These are phyloP conservation scores for Mycena crocata DNA, from an alignment of 768 basidiomycete species.

Conservation along the genomic window DNA sequence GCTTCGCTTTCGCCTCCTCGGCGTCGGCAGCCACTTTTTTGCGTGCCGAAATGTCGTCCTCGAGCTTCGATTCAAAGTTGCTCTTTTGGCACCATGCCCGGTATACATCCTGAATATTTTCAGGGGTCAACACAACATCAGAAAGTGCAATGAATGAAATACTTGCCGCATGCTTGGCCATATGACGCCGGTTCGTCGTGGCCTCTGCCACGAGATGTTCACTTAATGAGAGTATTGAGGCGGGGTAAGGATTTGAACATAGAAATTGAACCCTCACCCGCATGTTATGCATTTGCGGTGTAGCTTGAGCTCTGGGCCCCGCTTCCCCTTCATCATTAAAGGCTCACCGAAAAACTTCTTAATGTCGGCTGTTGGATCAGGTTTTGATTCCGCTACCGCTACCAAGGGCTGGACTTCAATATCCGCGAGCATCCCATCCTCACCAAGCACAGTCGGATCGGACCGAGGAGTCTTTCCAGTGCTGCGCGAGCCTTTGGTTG, in stretches of 20 bases:
- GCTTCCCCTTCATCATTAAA: too few species aligned
- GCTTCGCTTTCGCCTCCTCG: neutral
- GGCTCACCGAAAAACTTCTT: too few species aligned
- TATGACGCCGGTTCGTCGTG: neutral
- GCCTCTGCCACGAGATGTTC: neutral
- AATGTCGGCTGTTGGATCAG: too few species aligned
- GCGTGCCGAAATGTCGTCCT: neutral
- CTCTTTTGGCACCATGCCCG: neutral
- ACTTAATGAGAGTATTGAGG: neutral
- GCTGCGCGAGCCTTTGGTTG: too few species aligned
- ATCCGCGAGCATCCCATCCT: too few species aligned
- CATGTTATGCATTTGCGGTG: too few species aligned
- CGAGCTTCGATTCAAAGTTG: neutral
- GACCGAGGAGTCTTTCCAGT: too few species aligned
- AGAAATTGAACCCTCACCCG: neutral
- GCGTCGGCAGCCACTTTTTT: neutral
- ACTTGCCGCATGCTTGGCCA: neutral
- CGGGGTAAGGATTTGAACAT: neutral
- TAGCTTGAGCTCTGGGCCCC: too few species aligned
- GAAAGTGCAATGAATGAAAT: neutral
- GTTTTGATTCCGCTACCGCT: too few species aligned
- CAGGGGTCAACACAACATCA: neutral
- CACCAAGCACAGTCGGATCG: too few species aligned
- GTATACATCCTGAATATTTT: neutral
- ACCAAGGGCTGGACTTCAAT: too few species aligned